Conservation (phyloP, 108 stramenopile species). For the Cyclotella baltica region DNA sequence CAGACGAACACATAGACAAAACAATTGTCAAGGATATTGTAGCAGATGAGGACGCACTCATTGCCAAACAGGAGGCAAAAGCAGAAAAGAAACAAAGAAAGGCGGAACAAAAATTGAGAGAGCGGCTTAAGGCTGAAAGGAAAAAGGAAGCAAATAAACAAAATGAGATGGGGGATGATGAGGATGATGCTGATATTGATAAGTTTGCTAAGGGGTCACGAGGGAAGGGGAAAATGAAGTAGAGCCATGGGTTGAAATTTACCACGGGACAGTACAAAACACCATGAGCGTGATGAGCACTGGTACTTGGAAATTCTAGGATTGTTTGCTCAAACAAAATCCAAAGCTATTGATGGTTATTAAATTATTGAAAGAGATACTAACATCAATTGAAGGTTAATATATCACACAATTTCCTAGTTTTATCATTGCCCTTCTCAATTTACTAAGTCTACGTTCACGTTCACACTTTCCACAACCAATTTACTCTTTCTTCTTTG, state of each 20-base stretch:
- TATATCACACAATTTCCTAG: no score
- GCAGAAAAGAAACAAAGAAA: slow-evolving; percentile 51
- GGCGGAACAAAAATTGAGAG: slow-evolving; percentile 45
- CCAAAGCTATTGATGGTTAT: no score
- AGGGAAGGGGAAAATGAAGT: slow-evolving; percentile 35
- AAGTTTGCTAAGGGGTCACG: slow-evolving; percentile 47
- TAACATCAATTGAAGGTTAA: background rate
- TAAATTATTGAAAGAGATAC: background rate
- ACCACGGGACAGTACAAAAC: no score
- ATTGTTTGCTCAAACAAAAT: no score
- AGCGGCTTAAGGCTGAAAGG: slow-evolving; percentile 51
- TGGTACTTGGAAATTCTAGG: no score
- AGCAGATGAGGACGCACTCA: slow-evolving; percentile 50
- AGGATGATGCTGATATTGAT: slow-evolving; percentile 44
- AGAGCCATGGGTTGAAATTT: background rate
- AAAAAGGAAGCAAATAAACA: slow-evolving; percentile 26
- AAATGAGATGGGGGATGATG: slow-evolving; percentile 31
- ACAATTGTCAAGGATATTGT: slow-evolving; percentile 50
- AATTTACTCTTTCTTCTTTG: slow-evolving; percentile 6
- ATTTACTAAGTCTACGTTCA: no score
- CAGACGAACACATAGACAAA: slow-evolving; percentile 55
- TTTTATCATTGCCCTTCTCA: no score
- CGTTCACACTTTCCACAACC: no score
- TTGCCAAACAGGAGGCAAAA: slow-evolving; percentile 46
- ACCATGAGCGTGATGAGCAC: no score